Conservation (phyloP, 2,329 filamentous ascomycete species). For the Colletotrichum tanaceti region DNA sequence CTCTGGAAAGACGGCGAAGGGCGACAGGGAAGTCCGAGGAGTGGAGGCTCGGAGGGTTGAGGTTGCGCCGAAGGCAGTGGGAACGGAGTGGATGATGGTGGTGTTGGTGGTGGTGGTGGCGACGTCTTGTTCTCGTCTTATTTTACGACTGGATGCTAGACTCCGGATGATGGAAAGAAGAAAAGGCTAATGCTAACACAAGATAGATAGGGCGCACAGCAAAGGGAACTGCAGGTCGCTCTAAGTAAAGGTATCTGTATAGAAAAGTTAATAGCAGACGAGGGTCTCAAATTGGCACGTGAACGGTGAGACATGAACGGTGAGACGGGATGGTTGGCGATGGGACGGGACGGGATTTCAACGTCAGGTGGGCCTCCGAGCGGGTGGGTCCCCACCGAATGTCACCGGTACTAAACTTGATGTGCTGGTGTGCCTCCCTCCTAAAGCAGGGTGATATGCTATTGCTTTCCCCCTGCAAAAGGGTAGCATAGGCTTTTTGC, state of each 20-base stretch:
- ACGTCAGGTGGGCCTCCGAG: neutral
- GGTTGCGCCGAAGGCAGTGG: neutral
- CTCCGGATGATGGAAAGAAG: neutral
- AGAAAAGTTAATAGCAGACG: neutral
- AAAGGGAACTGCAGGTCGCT: neutral
- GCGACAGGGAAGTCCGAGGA: neutral
- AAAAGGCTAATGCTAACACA: neutral
- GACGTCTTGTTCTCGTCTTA: constrained; percentile 2
- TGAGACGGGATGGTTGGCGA: constrained; percentile 2
- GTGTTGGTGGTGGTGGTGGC: neutral
- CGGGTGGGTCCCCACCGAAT: constrained; percentile 5
- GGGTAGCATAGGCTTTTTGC: neutral
- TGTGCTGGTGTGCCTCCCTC: neutral
- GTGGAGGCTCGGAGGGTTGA: constrained; percentile 3
- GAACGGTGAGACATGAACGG: too few relatives aligned
- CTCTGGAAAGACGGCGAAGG: neutral
- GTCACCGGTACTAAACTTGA: neutral
- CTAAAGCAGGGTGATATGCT: neutral
- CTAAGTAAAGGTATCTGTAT: neutral
- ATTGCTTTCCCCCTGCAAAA: neutral
- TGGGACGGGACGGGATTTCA: constrained; percentile 5
- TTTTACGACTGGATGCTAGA: neutral
- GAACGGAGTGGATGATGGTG: neutral
- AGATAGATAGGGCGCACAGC: neutral
- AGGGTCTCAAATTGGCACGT: constrained; percentile 1